These are phyloP conservation scores for Saturnispora ahearnii DNA, from an alignment of 805 yeast species.

Conservation along the genomic window DNA sequence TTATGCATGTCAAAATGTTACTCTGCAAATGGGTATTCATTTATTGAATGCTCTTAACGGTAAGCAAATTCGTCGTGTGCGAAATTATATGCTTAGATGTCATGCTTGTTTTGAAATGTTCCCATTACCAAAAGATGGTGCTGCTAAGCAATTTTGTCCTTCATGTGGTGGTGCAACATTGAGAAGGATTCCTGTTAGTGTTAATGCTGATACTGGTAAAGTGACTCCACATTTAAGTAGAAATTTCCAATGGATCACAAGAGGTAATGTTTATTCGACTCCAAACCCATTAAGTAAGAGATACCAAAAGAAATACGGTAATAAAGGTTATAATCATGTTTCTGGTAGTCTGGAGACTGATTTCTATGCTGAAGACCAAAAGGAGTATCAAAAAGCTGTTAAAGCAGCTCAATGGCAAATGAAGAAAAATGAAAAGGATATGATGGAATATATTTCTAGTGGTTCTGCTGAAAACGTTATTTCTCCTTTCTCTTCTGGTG, in stretches of 20 bases:
- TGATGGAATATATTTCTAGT: conserved; percentile 91
- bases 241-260: conserved; percentile 87
- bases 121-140: conserved; percentile 69
- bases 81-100: conserved; percentile 92
- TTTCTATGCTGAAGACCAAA: conserved; percentile 84
- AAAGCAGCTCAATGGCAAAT: conserved; percentile 85
- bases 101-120: conserved; percentile 89
- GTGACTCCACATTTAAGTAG: conserved; percentile 81
- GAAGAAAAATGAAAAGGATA: conserved; percentile 73
- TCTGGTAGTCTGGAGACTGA: conserved; percentile 47
- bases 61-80: conserved; percentile 69
- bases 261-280: conserved; percentile 75
- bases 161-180: conserved; percentile 92
- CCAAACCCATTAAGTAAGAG: conserved; percentile 84
- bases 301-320: conserved; percentile 62
- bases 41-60: conserved; percentile 82
- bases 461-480: conserved; percentile 79
- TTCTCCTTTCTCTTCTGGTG: conserved; percentile 78
- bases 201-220: conserved; percentile 69
- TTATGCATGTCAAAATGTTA: conserved; percentile 94
- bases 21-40: conserved; percentile 82
- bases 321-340: conserved; percentile 66
- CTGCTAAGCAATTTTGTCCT: conserved; percentile 83
- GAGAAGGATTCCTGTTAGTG: conserved; percentile 82
- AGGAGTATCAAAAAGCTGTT: conserved; percentile 80